Conservation (phyloP, 1,139 yeast species). For the Yamadazyma friedrichii region DNA sequence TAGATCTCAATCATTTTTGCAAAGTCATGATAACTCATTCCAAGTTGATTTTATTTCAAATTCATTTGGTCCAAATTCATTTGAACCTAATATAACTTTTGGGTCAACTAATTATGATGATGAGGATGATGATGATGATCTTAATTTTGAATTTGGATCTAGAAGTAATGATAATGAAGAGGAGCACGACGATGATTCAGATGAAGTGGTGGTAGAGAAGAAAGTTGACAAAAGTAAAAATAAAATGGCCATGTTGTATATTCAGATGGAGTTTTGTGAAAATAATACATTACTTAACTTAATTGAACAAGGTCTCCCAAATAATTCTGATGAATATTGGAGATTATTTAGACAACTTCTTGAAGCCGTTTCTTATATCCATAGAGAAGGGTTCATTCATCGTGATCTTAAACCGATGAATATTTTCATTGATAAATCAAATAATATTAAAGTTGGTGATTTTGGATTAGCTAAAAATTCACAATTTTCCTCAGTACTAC, state of each 20-base stretch:
- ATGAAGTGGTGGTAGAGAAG: not conserved
- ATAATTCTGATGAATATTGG: conserved; percentile 82
- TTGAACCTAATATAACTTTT: conserved; percentile 60
- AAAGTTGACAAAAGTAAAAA: conserved; percentile 1
- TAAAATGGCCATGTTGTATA: conserved; percentile 55
- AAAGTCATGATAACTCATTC: conserved; percentile 35
- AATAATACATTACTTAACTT: conserved; percentile 84
- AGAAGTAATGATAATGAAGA: conserved; percentile 10
- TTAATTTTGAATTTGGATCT: conserved; percentile 30
- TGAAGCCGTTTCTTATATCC: conserved; percentile 90
- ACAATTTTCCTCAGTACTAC: conserved; percentile 42
- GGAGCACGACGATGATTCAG: conserved; percentile 7
- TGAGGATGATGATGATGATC: conserved; percentile 21
- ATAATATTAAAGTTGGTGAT: conserved; percentile 92
- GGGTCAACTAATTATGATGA: conserved; percentile 37
- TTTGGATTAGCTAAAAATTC: conserved; percentile 91
- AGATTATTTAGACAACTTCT: conserved; percentile 80
- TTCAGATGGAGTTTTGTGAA: conserved; percentile 99
- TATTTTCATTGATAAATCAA: conserved; percentile 87
- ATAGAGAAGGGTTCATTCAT: conserved; percentile 91
- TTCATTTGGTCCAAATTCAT: conserved; percentile 61
- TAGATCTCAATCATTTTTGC: conserved; percentile 31
- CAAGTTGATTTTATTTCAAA: conserved; percentile 66
- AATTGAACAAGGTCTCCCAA: conserved; percentile 76
- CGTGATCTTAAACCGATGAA: conserved; percentile 95